Evolutionary conservation across 176 grass and related monocot genomes (phyloP).

Genomic region (Oryza longistaminata): DNA sequence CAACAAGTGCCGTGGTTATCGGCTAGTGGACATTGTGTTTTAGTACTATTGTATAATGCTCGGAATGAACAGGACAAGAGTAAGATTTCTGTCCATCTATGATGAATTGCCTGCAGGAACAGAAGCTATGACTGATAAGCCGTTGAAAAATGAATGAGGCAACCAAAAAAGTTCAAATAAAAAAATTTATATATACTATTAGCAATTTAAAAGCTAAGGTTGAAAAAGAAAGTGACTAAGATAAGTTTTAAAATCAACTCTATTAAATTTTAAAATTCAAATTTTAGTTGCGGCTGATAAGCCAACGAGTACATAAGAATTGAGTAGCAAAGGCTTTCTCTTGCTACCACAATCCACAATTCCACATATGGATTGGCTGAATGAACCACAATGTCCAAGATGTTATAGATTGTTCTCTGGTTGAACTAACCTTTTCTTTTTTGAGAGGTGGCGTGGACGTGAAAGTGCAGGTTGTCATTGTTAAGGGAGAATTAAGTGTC

Average conservation of each 20-base stretch:
- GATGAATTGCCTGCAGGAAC: background rate
- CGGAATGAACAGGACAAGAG: background rate
- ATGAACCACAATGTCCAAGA: background rate
- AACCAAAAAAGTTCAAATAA: too few relatives aligned
- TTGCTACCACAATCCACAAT: background rate
- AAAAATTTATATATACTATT: too few relatives aligned
- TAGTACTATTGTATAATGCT: background rate
- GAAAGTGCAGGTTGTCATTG: background rate
- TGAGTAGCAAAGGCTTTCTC: background rate
- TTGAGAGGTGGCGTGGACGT: background rate
- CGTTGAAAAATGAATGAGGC: too few relatives aligned
- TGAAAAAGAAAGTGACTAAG: too few relatives aligned
- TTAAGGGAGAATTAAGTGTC: background rate
- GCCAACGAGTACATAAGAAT: background rate
- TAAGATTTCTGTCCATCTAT: background rate
- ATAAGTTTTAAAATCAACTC: too few relatives aligned
- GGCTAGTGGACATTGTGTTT: slow-evolving; percentile 13
- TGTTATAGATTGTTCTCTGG: background rate
- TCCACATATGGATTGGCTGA: background rate
- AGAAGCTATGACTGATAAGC: too few relatives aligned
- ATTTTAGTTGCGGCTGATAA: too few relatives aligned
- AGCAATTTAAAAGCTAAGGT: too few relatives aligned
- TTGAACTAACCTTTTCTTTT: background rate
- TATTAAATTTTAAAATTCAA: too few relatives aligned
- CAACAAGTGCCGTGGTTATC: slow-evolving; percentile 27